Evolutionary conservation across 2,329 filamentous ascomycete genomes (phyloP).

Genomic region (Colletotrichum sp.): DNA sequence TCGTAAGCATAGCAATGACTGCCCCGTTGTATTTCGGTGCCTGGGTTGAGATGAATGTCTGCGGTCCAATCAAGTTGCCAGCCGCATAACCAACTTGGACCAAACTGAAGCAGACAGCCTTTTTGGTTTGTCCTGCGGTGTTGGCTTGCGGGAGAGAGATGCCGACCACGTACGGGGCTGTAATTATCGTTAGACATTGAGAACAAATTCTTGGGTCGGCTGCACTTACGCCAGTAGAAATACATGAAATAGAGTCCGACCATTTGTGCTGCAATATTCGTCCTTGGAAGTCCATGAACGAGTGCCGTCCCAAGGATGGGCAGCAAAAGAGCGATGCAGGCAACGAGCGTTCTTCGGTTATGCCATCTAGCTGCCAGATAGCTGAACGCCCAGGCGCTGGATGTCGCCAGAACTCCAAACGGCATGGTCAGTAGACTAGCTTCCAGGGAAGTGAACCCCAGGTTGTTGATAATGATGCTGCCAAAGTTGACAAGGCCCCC

Average conservation of each 20-base stretch:
- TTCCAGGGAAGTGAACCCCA: slow-evolving; percentile 43
- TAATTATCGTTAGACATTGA: slow-evolving; percentile 23
- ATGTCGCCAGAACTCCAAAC: slow-evolving; percentile 33
- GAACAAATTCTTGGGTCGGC: fast-evolving
- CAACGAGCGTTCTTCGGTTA: slow-evolving; percentile 19
- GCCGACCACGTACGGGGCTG: background rate
- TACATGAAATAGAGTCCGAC: background rate
- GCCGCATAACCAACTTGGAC: slow-evolving; percentile 49
- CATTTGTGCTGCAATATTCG: background rate
- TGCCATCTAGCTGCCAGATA: slow-evolving; percentile 2
- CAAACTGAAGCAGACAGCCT: slow-evolving; percentile 48
- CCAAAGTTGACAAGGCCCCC: slow-evolving; percentile 63
- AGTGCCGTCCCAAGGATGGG: background rate
- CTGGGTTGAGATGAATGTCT: slow-evolving; percentile 41
- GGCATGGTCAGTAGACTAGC: slow-evolving; percentile 35
- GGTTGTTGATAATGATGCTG: slow-evolving; percentile 35
- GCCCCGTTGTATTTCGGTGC: slow-evolving; percentile 37
- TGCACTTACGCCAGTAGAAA: background rate
- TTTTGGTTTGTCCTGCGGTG: slow-evolving; percentile 41
- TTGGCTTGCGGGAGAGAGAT: slow-evolving; percentile 25
- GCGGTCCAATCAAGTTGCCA: slow-evolving; percentile 44
- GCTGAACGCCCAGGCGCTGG: slow-evolving; percentile 40
- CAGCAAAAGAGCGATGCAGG: slow-evolving; percentile 24
- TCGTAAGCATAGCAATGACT: slow-evolving; percentile 26
- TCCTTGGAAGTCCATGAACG: background rate